Conservation (phyloP, 345 rosid species). For the Eucalyptus erythrocorys region DNA sequence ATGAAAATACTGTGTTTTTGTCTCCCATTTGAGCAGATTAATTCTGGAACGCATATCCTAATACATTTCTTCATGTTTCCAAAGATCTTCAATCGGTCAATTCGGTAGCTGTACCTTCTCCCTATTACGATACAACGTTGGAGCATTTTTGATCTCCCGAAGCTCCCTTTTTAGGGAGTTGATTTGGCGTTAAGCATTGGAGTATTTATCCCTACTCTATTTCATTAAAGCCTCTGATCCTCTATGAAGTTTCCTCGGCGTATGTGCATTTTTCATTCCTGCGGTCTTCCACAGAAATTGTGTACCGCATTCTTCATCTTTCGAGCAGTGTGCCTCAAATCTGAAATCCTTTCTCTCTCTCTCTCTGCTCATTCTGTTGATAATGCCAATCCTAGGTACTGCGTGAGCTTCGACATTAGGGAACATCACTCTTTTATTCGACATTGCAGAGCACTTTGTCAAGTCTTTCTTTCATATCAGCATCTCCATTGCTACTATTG, state of each 20-base stretch:
- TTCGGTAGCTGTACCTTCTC: neutral
- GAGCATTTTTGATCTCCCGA: neutral
- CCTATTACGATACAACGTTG: neutral
- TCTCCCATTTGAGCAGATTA: neutral
- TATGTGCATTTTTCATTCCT: neutral
- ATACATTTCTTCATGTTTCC: neutral
- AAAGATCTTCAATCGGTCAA: neutral
- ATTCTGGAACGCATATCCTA: neutral
- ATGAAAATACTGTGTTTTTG: neutral
- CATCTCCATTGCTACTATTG: neutral
- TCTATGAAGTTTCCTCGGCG: neutral
- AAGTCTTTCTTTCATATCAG: no score
- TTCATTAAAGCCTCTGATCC: neutral
- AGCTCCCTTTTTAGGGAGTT: neutral
- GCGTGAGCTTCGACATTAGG: neutral
- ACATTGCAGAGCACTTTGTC: no score
- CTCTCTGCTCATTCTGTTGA: neutral
- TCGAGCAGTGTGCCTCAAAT: neutral
- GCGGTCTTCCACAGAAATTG: neutral
- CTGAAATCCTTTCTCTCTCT: neutral
- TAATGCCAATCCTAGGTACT: neutral
- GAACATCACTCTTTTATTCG: neutral
- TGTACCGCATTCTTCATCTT: neutral
- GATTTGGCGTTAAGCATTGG: neutral
- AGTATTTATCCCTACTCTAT: neutral